Evolutionary conservation across 768 basidiomycete species (phyloP).

Genomic region (Auricularia heimuer): DNA sequence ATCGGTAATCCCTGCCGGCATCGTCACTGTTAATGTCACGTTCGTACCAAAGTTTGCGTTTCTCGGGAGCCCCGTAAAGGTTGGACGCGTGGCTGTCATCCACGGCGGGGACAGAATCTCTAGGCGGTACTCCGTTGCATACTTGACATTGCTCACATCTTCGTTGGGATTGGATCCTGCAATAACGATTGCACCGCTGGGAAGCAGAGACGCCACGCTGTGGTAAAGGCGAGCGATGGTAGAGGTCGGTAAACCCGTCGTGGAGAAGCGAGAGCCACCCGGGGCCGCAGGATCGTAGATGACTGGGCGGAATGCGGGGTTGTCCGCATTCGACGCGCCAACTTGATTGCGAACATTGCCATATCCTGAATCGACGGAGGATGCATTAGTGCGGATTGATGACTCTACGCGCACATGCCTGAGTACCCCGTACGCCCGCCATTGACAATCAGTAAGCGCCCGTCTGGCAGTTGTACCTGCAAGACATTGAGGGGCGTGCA

Average conservation of each 20-base stretch:
- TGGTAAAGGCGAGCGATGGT: conserved; percentile 51
- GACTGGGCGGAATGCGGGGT: conserved; percentile 32
- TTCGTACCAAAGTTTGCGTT: conserved; percentile 25
- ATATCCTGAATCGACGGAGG: conserved; percentile 7
- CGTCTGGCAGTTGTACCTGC: conserved; percentile 14
- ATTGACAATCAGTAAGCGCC: conserved; percentile 22
- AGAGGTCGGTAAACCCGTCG: conserved; percentile 33
- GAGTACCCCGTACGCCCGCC: conserved; percentile 27
- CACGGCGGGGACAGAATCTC: conserved; percentile 35
- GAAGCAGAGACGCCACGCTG: conserved; percentile 46
- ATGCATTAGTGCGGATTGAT: not conserved
- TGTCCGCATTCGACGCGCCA: conserved; percentile 29
- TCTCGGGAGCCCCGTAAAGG: conserved; percentile 22
- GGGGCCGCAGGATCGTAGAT: conserved; percentile 38
- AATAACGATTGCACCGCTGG: conserved; percentile 38
- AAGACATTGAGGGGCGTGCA: not conserved
- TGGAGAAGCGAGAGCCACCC: conserved; percentile 37
- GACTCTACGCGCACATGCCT: conserved; percentile 9
- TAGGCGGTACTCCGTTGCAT: conserved; percentile 25
- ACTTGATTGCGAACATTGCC: conserved; percentile 10
- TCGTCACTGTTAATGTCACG: conserved; percentile 24
- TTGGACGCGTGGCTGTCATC: conserved; percentile 27
- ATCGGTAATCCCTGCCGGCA: not conserved
- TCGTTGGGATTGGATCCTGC: conserved; percentile 41
- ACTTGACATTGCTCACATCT: conserved; percentile 20